Percentiles rank a stretch among this genome's conserved stretches.
Evolutionary conservation across 805 yeast species (phyloP).

Genomic region (Ogataea pini): DNA sequence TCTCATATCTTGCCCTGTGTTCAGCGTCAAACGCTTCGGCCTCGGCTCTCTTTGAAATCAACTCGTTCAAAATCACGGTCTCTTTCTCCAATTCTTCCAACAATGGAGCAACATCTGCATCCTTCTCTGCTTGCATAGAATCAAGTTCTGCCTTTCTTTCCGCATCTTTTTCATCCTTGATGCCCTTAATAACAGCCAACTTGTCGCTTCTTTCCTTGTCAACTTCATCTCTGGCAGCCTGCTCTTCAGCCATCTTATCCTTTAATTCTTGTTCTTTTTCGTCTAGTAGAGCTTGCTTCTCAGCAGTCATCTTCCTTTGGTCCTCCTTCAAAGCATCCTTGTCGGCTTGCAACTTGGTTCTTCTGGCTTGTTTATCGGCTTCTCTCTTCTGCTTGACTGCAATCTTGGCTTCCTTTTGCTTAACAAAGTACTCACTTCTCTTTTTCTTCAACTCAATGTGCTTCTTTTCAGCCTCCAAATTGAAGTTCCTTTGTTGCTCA

Average conservation of each 20-base stretch:
- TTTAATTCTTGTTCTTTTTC: slow-evolving; percentile 45
- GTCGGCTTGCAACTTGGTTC: slow-evolving; percentile 49
- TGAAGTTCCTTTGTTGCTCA: slow-evolving; percentile 60
- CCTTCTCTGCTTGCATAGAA: slow-evolving; percentile 51
- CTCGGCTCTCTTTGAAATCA: slow-evolving; percentile 51
- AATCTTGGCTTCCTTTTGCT: slow-evolving; percentile 40
- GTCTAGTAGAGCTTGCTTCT: slow-evolving; percentile 40
- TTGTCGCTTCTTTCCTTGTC: slow-evolving; percentile 44
- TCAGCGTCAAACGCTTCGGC: slow-evolving; percentile 45
- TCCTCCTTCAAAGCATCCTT: slow-evolving; percentile 48
- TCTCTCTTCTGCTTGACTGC: slow-evolving; percentile 38
- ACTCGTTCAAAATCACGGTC: slow-evolving; percentile 48
- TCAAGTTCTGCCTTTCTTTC: slow-evolving; percentile 49
- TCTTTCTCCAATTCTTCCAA: slow-evolving; percentile 54
- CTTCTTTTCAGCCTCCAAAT: slow-evolving; percentile 42
- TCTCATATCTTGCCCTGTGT: slow-evolving; percentile 46
- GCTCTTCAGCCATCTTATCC: slow-evolving; percentile 41
- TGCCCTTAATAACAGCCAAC: slow-evolving; percentile 43
- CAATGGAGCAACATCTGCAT: slow-evolving; percentile 54
- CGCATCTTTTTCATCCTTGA: slow-evolving; percentile 45
- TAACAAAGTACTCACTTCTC: slow-evolving; percentile 38
- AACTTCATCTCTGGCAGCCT: slow-evolving; percentile 42
- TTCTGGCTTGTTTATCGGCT: slow-evolving; percentile 39
- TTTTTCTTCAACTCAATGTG: slow-evolving; percentile 44
- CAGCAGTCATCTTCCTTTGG: slow-evolving; percentile 44